Conservation (phyloP, 1,139 yeast genomes). For the Diutina catenulata region DNA sequence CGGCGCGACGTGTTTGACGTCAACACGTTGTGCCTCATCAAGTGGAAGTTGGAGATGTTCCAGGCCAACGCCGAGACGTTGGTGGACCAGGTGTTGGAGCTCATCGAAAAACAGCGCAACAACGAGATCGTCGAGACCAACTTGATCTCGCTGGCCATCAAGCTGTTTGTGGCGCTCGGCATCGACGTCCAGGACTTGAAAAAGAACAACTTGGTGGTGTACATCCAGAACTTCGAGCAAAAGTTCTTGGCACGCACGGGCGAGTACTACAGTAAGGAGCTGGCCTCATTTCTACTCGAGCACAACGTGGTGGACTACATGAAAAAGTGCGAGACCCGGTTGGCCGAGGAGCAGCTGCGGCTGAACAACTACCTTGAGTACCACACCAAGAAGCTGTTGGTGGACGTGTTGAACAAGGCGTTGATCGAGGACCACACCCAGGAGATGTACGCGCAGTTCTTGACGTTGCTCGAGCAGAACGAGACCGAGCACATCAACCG, state of each 20-base stretch:
- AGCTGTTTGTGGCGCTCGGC: slow-evolving; percentile 70
- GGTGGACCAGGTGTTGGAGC: slow-evolving; percentile 61
- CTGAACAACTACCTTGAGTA: slow-evolving; percentile 77
- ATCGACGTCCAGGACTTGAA: slow-evolving; percentile 75
- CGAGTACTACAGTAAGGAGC: slow-evolving; percentile 62
- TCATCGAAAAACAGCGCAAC: slow-evolving; percentile 68
- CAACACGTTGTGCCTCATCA: slow-evolving; percentile 71
- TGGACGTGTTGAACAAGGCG: slow-evolving; percentile 64
- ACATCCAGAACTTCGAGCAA: slow-evolving; percentile 67
- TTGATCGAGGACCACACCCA: slow-evolving; percentile 72
- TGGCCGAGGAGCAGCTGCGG: slow-evolving; percentile 71
- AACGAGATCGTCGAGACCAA: slow-evolving; percentile 65
- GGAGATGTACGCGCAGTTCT: slow-evolving; percentile 68
- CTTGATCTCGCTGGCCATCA: slow-evolving; percentile 63
- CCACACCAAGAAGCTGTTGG: slow-evolving; percentile 67
- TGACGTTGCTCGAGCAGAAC: slow-evolving; percentile 59
- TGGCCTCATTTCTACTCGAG: slow-evolving; percentile 49
- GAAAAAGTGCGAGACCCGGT: slow-evolving; percentile 72
- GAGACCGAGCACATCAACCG: slow-evolving; percentile 69
- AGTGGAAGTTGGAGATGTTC: slow-evolving; percentile 84
- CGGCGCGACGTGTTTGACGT: slow-evolving; percentile 84
- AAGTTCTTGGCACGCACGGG: slow-evolving; percentile 66
- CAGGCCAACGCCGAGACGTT: slow-evolving; percentile 47
- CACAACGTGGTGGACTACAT: slow-evolving; percentile 88
- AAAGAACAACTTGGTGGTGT: slow-evolving; percentile 73